A percentile compares a stretch with the other conserved stretches of the same genome.
Conservation (phyloP, 2,329 filamentous ascomycete genomes). For the Kalaharituber pfeilii region DNA sequence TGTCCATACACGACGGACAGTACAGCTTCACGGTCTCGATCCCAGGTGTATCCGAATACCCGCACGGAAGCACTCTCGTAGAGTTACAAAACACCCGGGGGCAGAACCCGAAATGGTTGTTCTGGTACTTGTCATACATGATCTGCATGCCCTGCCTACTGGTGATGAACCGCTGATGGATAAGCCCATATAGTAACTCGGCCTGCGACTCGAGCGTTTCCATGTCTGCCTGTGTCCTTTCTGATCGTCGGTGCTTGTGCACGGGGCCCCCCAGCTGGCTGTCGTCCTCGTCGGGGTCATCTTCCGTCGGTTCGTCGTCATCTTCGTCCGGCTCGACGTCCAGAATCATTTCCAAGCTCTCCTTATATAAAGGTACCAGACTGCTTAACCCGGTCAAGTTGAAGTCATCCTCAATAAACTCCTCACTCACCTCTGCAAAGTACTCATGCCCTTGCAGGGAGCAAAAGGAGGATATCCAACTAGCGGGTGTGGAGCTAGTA, state of each 20-base stretch:
- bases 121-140: slow-evolving; percentile 98
- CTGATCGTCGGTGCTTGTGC: slow-evolving; percentile 28
- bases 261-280: slow-evolving; percentile 27
- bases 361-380: slow-evolving; percentile 97
- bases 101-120: slow-evolving; percentile 88
- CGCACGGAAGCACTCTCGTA: slow-evolving; percentile 79
- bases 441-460: slow-evolving; percentile 92
- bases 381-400: slow-evolving; percentile 89
- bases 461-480: slow-evolving; percentile 94
- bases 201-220: slow-evolving; percentile 70
- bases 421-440: slow-evolving; percentile 95
- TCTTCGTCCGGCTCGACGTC: slow-evolving; percentile 95
- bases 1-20: slow-evolving; percentile 88
- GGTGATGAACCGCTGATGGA: slow-evolving; percentile 97
- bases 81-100: slow-evolving; percentile 87
- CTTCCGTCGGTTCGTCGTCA: slow-evolving; percentile 59
- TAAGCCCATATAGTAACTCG: slow-evolving; percentile 95
- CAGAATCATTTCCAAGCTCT: slow-evolving; percentile 96
- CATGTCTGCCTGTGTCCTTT: slow-evolving; percentile 51
- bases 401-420: slow-evolving; percentile 99
- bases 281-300: slow-evolving; percentile 36
- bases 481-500: slow-evolving; percentile 14
- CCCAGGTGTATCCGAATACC: slow-evolving; percentile 82
- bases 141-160: slow-evolving; percentile 91
- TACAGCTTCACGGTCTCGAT: slow-evolving; percentile 98